Percentiles rank a stretch among this genome's conserved stretches.
phyloP scores from a whole-genome alignment of 108 stramenopile species.

The Hondaea fermentalgiana region DNA sequence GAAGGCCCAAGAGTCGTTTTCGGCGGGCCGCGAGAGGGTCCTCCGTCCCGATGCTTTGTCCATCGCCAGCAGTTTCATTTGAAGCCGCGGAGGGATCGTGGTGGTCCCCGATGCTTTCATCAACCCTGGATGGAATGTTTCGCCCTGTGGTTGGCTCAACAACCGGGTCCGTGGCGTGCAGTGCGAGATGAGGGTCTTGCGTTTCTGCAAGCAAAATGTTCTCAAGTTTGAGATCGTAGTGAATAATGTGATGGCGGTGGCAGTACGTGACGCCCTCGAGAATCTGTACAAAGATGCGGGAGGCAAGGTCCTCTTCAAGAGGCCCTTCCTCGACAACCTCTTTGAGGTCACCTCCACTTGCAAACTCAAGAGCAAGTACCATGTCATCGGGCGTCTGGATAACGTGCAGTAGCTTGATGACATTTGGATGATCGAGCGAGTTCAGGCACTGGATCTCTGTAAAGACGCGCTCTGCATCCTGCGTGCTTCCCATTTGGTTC shows the following conservation, averaged over 20 bases:
- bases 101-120: too few relatives aligned
- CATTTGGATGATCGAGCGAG: slow-evolving; percentile 4
- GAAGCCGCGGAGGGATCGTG: too few relatives aligned
- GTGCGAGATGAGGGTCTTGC: neutral
- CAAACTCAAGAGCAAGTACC: neutral
- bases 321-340: neutral
- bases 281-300: slow-evolving; percentile 6
- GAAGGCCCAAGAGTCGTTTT: neutral
- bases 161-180: too few relatives aligned
- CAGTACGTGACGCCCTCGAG: slow-evolving; percentile 13
- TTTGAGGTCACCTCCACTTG: neutral
- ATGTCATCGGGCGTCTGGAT: neutral
- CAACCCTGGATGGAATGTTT: too few relatives aligned
- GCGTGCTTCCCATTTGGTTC: neutral
- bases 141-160: too few relatives aligned
- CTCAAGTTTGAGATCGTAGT: slow-evolving; percentile 7
- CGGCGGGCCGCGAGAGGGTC: neutral
- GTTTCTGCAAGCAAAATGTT: neutral
- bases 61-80: too few relatives aligned
- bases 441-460: neutral
- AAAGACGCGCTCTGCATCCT: neutral
- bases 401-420: slow-evolving; percentile 2
- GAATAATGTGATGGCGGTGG: slow-evolving; percentile 8
- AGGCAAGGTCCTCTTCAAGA: neutral
- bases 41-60: neutral